Conservation (phyloP, 2,329 filamentous ascomycete species). For the Ceratocystis variospora region DNA sequence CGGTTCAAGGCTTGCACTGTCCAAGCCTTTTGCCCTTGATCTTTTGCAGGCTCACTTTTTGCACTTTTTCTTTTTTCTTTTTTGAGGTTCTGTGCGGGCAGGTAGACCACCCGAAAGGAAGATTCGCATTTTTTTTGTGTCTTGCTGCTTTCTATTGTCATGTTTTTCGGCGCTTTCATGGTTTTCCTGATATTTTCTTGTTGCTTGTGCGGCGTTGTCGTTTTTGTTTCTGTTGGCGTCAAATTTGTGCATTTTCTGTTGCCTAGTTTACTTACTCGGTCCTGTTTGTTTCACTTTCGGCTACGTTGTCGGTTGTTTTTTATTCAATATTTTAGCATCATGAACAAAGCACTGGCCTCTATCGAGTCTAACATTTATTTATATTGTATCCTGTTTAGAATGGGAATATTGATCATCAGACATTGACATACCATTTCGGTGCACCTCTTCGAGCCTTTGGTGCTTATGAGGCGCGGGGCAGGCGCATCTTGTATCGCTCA, state of each 20-base stretch:
- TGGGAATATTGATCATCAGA: background rate
- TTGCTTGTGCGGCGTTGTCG: conserved; percentile 4
- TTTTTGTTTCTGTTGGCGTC: background rate
- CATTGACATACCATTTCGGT: too few species aligned
- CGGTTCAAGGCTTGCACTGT: background rate
- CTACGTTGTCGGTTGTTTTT: conserved; percentile 7
- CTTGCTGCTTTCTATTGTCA: background rate
- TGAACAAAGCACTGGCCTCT: conserved; percentile 2
- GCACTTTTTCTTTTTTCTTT: too few species aligned
- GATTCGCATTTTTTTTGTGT: conserved; percentile 4
- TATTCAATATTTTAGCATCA: conserved; percentile 8
- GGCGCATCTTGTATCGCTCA: background rate
- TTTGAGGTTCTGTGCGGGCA: background rate
- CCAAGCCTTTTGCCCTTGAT: background rate
- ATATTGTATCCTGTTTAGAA: background rate
- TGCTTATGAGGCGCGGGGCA: background rate
- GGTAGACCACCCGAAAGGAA: background rate
- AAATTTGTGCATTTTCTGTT: conserved; percentile 10
- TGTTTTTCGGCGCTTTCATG: conserved; percentile 7
- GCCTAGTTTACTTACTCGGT: conserved; percentile 1
- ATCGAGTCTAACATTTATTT: background rate
- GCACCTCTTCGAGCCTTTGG: background rate
- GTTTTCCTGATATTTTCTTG: background rate
- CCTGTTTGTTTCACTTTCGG: background rate
- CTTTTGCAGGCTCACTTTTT: background rate